Evolutionary conservation across 371 early-diverging fungal genomes (phyloP).

Genomic region (Mucor piriformis): DNA sequence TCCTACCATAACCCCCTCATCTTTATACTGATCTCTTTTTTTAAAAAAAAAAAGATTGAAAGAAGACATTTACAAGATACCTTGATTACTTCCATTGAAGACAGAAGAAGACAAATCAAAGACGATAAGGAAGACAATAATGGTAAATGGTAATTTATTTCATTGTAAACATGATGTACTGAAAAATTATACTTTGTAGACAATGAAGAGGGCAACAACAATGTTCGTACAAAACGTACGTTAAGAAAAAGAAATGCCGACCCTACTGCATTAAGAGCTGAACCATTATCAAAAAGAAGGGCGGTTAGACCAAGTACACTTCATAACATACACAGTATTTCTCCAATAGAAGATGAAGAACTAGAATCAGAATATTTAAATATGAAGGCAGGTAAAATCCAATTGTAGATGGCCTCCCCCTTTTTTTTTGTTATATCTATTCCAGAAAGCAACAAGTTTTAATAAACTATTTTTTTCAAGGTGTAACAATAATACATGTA

Average conservation of each 20-base stretch:
- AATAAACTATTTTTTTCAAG: conserved; percentile 3
- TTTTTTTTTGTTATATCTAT: not conserved
- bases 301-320: conserved; percentile 25
- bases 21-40: not conserved
- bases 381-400: conserved; percentile 14
- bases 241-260: conserved; percentile 26
- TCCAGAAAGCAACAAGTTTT: conserved; percentile 3
- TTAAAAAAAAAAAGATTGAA: conserved; percentile 3
- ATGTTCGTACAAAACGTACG: conserved; percentile 10
- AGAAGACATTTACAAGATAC: conserved; percentile 9
- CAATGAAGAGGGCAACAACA: not conserved
- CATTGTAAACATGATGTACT: not conserved
- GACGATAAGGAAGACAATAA: conserved; percentile 36
- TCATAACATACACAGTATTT: conserved; percentile 22
- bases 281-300: conserved; percentile 18
- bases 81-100: conserved; percentile 40
- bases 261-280: conserved; percentile 2
- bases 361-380: conserved; percentile 21
- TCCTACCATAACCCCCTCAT: not conserved
- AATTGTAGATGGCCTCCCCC: not conserved
- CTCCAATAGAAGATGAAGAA: conserved; percentile 26
- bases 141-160: not conserved
- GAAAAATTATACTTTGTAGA: not conserved
- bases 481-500: not conserved
- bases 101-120: conserved; percentile 36